A percentile compares a stretch with the other conserved stretches of the same genome.
Evolutionary conservation across 2,329 filamentous ascomycete genomes (phyloP).

Genomic region (Fusarium globosum): DNA sequence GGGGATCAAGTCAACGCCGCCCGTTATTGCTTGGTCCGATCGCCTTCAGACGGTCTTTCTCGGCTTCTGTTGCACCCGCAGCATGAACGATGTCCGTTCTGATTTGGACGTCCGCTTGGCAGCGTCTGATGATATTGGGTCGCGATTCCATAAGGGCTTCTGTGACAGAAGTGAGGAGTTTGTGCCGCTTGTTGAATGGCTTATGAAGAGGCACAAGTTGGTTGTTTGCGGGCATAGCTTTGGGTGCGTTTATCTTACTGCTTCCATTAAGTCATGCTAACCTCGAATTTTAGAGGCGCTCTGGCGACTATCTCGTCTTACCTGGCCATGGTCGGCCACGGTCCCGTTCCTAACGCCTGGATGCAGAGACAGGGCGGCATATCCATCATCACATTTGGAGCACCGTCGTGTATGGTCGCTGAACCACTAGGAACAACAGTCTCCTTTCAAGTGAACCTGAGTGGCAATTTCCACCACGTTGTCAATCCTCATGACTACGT

Average conservation of each 20-base stretch:
- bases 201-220: not conserved
- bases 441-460: not conserved
- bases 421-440: not conserved
- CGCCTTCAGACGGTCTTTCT: not conserved
- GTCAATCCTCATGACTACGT: constrained; percentile 7
- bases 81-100: not conserved
- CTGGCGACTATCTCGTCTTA: not conserved
- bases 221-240: constrained; percentile 7
- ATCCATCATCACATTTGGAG: constrained; percentile 7
- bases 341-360: not conserved
- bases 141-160: not conserved
- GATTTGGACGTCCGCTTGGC: not conserved
- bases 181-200: not conserved
- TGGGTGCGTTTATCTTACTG: not conserved
- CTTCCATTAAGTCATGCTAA: not conserved
- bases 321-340: not conserved
- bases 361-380: not conserved
- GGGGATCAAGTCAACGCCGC: not conserved
- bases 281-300: not conserved
- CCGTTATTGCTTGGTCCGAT: not conserved
- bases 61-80: not conserved
- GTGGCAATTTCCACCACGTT: constrained; percentile 2
- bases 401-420: not conserved
- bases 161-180: not conserved
- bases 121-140: not conserved